A percentile compares a stretch with the other conserved stretches of the same genome.
phyloP scores from a whole-genome alignment of 495 filamentous ascomycete genomes.

The Penicillium fimorum region DNA sequence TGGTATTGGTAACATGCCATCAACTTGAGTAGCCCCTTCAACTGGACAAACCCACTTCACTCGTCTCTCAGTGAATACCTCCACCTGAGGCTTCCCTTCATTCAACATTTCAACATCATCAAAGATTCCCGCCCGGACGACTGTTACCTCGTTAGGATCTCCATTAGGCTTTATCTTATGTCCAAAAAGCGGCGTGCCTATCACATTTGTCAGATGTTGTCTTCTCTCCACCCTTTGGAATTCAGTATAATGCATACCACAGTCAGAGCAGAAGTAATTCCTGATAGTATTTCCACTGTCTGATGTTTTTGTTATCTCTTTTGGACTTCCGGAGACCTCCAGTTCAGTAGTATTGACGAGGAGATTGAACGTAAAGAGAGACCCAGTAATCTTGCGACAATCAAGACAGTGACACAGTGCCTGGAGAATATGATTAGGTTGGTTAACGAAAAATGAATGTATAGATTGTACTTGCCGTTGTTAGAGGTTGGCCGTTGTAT shows the following conservation, averaged over 20 bases:
- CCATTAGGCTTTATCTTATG: conserved; percentile 19
- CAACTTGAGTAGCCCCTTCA: conserved; percentile 32
- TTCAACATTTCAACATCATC: conserved; percentile 28
- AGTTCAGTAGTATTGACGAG: conserved; percentile 28
- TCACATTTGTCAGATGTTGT: conserved; percentile 12
- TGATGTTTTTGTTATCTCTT: conserved; percentile 31
- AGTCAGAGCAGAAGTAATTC: conserved; percentile 42
- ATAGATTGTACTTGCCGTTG: conserved; percentile 21
- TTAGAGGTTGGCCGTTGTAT: conserved; percentile 26
- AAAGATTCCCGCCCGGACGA: conserved; percentile 40
- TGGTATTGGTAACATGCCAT: conserved; percentile 22
- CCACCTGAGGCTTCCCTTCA: conserved; percentile 25
- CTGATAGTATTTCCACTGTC: conserved; percentile 36
- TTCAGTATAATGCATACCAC: conserved; percentile 26
- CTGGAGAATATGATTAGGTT: conserved; percentile 19
- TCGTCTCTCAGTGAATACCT: conserved; percentile 30
- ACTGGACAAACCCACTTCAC: conserved; percentile 27
- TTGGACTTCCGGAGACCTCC: conserved; percentile 30
- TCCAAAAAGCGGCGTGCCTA: conserved; percentile 40
- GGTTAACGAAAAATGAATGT: not conserved
- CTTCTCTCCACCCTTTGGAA: not conserved
- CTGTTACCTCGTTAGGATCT: conserved; percentile 13
- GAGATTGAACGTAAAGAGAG: conserved; percentile 24
- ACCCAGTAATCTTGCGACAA: conserved; percentile 39
- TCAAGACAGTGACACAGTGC: conserved; percentile 39